Conservation (phyloP, 1,284 basidiomycete species). For the Irpex sp. region DNA sequence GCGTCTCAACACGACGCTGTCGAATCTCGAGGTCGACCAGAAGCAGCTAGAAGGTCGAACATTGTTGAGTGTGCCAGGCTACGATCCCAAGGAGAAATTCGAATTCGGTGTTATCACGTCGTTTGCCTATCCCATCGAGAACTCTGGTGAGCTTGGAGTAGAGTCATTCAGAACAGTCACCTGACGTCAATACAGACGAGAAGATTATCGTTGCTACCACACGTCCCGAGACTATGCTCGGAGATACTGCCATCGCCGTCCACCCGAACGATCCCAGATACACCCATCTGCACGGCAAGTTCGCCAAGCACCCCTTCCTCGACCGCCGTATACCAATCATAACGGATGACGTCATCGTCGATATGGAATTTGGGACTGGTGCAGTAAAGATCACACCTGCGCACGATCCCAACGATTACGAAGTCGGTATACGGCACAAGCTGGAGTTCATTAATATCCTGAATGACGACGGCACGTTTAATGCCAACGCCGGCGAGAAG, state of each 20-base stretch:
- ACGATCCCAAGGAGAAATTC: constrained; percentile 91
- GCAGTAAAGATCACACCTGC: constrained; percentile 99
- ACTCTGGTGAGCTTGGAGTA: constrained; percentile 48
- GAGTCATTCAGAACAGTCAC: not conserved
- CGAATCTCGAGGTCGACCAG: constrained; percentile 97
- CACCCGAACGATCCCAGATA: constrained; percentile 95
- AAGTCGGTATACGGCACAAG: constrained; percentile 86
- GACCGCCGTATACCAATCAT: constrained; percentile 88
- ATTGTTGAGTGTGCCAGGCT: constrained; percentile 89
- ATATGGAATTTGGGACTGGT: constrained; percentile 97
- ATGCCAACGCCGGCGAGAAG: constrained; percentile 80
- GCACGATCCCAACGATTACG: constrained; percentile 97
- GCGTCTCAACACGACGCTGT: constrained; percentile 92
- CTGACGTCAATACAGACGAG: constrained; percentile 56
- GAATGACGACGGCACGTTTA: constrained; percentile 97
- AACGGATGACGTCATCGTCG: constrained; percentile 76
- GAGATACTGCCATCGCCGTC: constrained; percentile 96
- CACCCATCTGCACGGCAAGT: constrained; percentile 94
- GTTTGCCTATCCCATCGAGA: constrained; percentile 91
- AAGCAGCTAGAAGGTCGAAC: constrained; percentile 90
- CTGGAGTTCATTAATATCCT: constrained; percentile 95
- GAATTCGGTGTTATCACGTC: constrained; percentile 97
- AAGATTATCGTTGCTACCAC: constrained; percentile 95
- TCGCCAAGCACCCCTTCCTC: constrained; percentile 88
- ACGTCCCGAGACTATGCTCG: constrained; percentile 98